Evolutionary conservation across 2,329 filamentous ascomycete genomes (phyloP).

Genomic region (Sarocladiaceae sp.): DNA sequence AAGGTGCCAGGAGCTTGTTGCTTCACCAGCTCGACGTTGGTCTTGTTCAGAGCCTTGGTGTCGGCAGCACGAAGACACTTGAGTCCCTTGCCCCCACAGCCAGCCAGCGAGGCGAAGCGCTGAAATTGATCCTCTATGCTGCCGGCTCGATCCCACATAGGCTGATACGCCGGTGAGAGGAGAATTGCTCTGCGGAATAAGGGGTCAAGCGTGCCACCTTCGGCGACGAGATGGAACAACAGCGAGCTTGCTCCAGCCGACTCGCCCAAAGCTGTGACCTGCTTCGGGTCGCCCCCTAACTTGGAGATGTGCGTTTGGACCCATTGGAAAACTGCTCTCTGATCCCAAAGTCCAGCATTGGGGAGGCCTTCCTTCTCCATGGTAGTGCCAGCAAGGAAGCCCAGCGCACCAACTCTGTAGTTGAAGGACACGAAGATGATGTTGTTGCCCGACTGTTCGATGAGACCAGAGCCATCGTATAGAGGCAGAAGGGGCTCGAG

Average conservation of each 20-base stretch:
- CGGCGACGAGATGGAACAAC: constrained; percentile 5
- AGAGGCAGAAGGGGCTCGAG: constrained; percentile 28
- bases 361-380: constrained; percentile 34
- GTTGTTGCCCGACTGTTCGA: constrained; percentile 12
- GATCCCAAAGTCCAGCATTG: constrained; percentile 34
- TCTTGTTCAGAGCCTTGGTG: constrained; percentile 17
- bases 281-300: constrained; percentile 37
- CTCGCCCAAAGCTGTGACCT: constrained; percentile 42
- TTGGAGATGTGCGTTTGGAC: constrained; percentile 37
- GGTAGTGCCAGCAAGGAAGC: constrained; percentile 34
- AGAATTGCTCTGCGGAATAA: constrained; percentile 20
- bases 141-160: constrained; percentile 28
- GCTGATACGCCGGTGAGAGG: constrained; percentile 30
- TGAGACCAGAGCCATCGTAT: constrained; percentile 25
- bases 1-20: constrained; percentile 23
- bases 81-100: constrained; percentile 22
- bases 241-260: constrained; percentile 39
- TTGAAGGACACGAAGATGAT: constrained; percentile 34
- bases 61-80: constrained; percentile 23
- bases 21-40: constrained; percentile 23
- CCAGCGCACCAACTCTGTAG: constrained; percentile 33
- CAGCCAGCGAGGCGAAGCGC: constrained; percentile 26
- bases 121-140: constrained; percentile 24
- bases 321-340: constrained; percentile 40
- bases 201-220: neutral